phyloP scores from a whole-genome alignment of 306 rosid species.

The Fragaria nilgerrensis region DNA sequence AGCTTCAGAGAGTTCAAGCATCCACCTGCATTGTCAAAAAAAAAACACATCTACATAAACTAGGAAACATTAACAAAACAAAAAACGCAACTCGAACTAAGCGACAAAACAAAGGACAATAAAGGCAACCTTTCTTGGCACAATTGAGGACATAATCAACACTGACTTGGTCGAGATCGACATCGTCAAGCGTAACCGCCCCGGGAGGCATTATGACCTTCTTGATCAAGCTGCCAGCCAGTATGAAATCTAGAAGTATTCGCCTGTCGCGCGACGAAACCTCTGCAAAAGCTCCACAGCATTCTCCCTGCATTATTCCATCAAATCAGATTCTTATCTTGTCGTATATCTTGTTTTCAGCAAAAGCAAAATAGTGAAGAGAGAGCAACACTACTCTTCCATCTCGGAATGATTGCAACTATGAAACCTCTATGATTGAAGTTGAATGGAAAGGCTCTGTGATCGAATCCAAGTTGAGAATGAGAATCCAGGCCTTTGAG shows the following conservation, averaged over 20 bases:
- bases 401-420: conserved; percentile 34
- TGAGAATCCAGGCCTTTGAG: not conserved
- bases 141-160: conserved; percentile 89
- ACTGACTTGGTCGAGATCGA: conserved; percentile 98
- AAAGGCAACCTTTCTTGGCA: conserved; percentile 65
- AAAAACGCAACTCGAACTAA: not conserved
- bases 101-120: conserved; percentile 1
- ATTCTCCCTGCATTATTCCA: conserved; percentile 54
- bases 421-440: not conserved
- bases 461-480: not conserved
- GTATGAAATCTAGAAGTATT: conserved; percentile 83
- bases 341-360: not conserved
- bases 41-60: conserved; percentile 2
- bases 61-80: not conserved
- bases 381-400: conserved; percentile 74
- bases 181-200: conserved; percentile 91
- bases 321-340: not conserved
- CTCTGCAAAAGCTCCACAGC: conserved; percentile 78
- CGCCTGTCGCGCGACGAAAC: conserved; percentile 85
- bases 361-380: not conserved
- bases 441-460: not conserved
- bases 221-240: conserved; percentile 87
- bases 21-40: conserved; percentile 49
- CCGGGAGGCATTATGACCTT: conserved; percentile 99
- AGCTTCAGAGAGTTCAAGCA: conserved; percentile 98